Conservation (phyloP, 768 basidiomycete genomes). For the Cyclocybe cylindracea region DNA sequence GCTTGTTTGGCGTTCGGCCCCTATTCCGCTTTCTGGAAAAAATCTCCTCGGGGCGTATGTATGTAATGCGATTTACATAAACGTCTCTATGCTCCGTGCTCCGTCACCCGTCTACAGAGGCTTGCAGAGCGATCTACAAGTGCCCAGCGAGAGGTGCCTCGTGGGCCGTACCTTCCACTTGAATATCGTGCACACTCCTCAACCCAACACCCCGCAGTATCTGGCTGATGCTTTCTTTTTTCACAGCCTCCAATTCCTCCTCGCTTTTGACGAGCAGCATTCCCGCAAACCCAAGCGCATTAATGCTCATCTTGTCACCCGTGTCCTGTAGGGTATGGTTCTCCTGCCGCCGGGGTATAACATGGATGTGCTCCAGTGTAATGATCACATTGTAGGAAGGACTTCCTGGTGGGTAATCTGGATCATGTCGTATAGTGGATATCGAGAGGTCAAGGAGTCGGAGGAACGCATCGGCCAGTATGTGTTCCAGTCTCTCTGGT, state of each 20-base stretch:
- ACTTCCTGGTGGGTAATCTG: constrained; percentile 58
- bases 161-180: constrained; percentile 47
- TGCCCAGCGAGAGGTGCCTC: constrained; percentile 14
- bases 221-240: constrained; percentile 58
- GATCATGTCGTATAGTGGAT: constrained; percentile 69
- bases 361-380: constrained; percentile 80
- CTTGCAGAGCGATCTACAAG: background rate
- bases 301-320: constrained; percentile 68
- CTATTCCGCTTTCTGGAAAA: background rate
- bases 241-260: constrained; percentile 69
- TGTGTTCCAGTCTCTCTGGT: constrained; percentile 46
- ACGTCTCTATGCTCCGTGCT: no score
- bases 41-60: background rate
- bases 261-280: constrained; percentile 87
- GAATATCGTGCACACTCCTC: constrained; percentile 67
- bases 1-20: no score
- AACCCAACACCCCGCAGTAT: constrained; percentile 68
- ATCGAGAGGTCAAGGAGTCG: constrained; percentile 76
- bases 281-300: constrained; percentile 89
- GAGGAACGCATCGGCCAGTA: constrained; percentile 64
- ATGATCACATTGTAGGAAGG: constrained; percentile 86
- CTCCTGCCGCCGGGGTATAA: constrained; percentile 79
- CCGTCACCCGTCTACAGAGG: background rate
- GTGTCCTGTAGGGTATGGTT: constrained; percentile 51
- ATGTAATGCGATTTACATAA: no score